Base-by-base conservation (phyloP, 2,329 filamentous ascomycete species). In the Xylariomycetidae sp. region DNA sequence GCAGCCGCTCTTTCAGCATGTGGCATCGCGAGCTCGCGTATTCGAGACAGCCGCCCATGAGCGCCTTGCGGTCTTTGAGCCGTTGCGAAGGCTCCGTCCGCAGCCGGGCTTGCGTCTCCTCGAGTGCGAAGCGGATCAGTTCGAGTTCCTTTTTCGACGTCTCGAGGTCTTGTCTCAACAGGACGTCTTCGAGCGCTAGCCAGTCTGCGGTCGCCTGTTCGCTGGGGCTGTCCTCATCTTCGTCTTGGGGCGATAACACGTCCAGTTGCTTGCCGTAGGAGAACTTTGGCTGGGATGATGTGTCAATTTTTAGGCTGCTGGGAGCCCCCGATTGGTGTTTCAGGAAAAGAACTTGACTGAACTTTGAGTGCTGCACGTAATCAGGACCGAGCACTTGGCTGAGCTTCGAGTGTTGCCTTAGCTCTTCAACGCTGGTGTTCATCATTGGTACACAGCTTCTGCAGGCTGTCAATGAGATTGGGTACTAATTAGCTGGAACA, bases 71-170 rank as follows among this genome's bases (percentile, higher is more conserved):
- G 5, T 44, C 43, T 14, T 20, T 19, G 15, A n/a, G 14, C n/a
- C n/a, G 34, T 2, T 23, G 16, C 24, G 20, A 16, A 9, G 19
- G 28, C n/a, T 37, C 27, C 9, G 28, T 28, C 19, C 29, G 14
- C 6, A 24, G 28, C 8, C 29, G 24, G n/a, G 12, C n/a, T 7
- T 43, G 40, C 9, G 45, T 20, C 6, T 50, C 45, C 13, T 46
- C 41, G 10, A 53, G 29, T 5, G 44, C 32, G 10, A 39, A 44
- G 25, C 31, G 41, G 12, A 50, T 38, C 10, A 54, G 40, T n/a
- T 47, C 43, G 3, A 54, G 39, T 29, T 56, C 52, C 15, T 43
- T 49, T 28, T 42, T 43, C 2, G 49, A 47, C 5, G 47, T 47
- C 8, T 48, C 42, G 3, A 54, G 37, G 15, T 53, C 49, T 25